Conservation (phyloP, 805 yeast genomes). For the Sugiyamaella qingdaonensis region DNA sequence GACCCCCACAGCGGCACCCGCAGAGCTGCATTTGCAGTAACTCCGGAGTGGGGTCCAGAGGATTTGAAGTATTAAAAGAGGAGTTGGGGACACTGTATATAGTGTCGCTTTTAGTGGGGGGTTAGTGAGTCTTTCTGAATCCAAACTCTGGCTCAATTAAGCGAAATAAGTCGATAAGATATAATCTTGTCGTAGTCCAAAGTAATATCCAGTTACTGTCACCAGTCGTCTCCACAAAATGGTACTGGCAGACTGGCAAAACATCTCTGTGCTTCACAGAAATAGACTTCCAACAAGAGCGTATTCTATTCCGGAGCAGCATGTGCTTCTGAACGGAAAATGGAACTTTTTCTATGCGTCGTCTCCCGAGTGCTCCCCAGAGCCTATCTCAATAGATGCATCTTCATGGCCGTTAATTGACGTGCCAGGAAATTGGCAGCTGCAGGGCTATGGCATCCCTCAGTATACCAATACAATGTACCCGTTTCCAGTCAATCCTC, state of each 20-base stretch:
- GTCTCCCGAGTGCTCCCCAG: conserved; percentile 9
- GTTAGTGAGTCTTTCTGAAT: too few relatives aligned
- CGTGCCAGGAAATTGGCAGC: conserved; percentile 38
- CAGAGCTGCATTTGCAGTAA: too few relatives aligned
- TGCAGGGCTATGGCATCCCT: conserved; percentile 35
- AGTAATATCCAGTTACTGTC: too few relatives aligned
- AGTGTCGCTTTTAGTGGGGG: too few relatives aligned
- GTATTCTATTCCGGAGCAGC: conserved; percentile 16
- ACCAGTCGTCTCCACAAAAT: neutral
- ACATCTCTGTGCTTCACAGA: conserved; percentile 11
- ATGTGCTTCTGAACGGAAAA: conserved; percentile 19
- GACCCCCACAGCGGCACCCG: too few relatives aligned
- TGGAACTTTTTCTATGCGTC: conserved; percentile 28
- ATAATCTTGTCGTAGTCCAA: too few relatives aligned
- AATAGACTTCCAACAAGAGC: conserved; percentile 18
- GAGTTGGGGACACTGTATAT: too few relatives aligned
- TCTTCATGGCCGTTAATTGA: conserved; percentile 20
- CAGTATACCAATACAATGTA: conserved; percentile 33
- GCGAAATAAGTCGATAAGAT: too few relatives aligned
- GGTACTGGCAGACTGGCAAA: conserved; percentile 8
- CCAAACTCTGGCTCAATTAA: too few relatives aligned
- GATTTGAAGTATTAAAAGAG: too few relatives aligned
- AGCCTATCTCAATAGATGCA: neutral
- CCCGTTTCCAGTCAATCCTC: conserved; percentile 35
- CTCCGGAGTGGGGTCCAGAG: too few relatives aligned